Base-by-base conservation (phyloP, 805 yeast species). In the Ogataea neopini region DNA sequence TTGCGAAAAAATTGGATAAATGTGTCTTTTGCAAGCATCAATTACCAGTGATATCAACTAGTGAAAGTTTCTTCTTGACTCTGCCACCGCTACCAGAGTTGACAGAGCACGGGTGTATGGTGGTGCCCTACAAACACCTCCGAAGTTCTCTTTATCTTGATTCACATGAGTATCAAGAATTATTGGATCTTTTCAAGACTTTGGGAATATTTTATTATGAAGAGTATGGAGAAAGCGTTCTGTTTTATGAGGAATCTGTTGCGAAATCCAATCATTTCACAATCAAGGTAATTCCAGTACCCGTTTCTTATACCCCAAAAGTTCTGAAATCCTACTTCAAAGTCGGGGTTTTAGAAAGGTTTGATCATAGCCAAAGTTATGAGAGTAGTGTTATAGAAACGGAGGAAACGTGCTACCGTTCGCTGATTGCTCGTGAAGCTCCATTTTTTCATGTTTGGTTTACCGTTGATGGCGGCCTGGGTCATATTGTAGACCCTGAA, bases 401-500 rank as follows among this genome's bases (percentile, higher is more conserved):
- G 0, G 37, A 51, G 10, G 52, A 47, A 6, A 40, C 53, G 11
- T 57, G 62, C 2, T 54, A 54, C 40, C 60, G 68, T 26, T 50
- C 60, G 4, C 55, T 63, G 11, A 65, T 77, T 19, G 77, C 79
- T 3, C 67, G 71, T 40, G 77, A 76, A 43, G 74, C 79, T 2
- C 77, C 79, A 1, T 77, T 68, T 52, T 76, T 73, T 56, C 81
- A 77, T 53, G 76, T 73, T 6, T 77, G 82, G 82, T 59, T 74
- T 43, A 62, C 62, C 15, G 38, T 71, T 5, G 67, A 72, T 40
- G 80, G 80, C 17, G 81, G 82, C 0, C 42, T 73, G 34, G 82
- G 79, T 1, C 81, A 76, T 56, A 74, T 77, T 6, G 67, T 77
- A 6, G 81, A 77, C 49, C 66, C 72, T 46, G 47, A 52, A 0